Conservation (phyloP, 352 stramenopile species). For the Thalassiosira mediterranea region DNA sequence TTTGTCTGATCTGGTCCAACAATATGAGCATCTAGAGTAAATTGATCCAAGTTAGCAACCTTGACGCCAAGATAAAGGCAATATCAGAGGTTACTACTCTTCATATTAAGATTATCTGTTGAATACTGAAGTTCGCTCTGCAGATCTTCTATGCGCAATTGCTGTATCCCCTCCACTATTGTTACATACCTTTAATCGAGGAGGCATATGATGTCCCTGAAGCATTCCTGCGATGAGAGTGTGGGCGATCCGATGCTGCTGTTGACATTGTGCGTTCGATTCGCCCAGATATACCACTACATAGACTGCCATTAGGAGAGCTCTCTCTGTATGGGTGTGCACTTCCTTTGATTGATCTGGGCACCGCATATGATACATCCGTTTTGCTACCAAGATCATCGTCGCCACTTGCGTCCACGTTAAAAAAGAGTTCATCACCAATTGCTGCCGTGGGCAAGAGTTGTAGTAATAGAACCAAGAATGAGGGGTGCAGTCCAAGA, state of each 20-base stretch:
- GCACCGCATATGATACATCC: slow-evolving; percentile 47
- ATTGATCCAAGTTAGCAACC: no score
- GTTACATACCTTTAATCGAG: slow-evolving; percentile 24
- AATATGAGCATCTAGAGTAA: no score
- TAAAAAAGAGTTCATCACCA: slow-evolving; percentile 64
- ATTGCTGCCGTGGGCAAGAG: slow-evolving; percentile 38
- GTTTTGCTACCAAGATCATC: slow-evolving; percentile 36
- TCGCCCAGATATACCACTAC: slow-evolving; percentile 27
- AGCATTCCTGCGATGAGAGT: slow-evolving; percentile 18
- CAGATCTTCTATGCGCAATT: no score
- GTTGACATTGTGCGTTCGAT: slow-evolving; percentile 14
- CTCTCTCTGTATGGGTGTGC: slow-evolving; percentile 26
- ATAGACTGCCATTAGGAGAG: slow-evolving; percentile 46
- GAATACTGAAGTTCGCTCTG: no score
- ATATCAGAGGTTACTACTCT: no score
- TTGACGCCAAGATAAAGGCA: no score
- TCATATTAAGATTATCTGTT: no score
- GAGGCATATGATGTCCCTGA: slow-evolving; percentile 23
- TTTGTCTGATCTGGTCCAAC: no score
- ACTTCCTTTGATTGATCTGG: slow-evolving; percentile 42
- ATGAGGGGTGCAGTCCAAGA: slow-evolving; percentile 6
- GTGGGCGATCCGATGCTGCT: slow-evolving; percentile 14
- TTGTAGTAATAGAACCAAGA: slow-evolving; percentile 5
- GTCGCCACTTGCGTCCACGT: slow-evolving; percentile 36
- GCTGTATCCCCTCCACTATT: no score